These are phyloP conservation scores for Pochonia chlamydosporia DNA, from an alignment of 2,329 filamentous ascomycete genomes.

Conservation along the genomic window DNA sequence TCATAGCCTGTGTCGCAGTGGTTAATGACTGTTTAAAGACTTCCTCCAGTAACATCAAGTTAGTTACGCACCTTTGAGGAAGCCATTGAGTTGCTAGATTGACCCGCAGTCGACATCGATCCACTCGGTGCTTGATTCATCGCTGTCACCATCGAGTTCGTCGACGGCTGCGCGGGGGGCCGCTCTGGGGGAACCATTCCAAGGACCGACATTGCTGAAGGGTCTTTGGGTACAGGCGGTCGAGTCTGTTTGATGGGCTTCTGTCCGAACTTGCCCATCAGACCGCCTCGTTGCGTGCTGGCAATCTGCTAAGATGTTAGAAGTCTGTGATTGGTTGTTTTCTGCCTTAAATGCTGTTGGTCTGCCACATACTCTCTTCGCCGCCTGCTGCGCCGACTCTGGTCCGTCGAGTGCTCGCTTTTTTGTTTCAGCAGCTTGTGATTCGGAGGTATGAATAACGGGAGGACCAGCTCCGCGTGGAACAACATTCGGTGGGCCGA, in stretches of 20 bases:
- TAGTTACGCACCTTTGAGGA: slow-evolving; percentile 14
- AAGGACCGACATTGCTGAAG: slow-evolving; percentile 47
- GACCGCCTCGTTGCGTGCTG: slow-evolving; percentile 22
- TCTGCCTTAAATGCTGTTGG: not conserved
- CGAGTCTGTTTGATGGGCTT: slow-evolving; percentile 21
- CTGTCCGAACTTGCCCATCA: slow-evolving; percentile 31
- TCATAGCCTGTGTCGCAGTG: not conserved
- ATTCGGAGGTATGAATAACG: slow-evolving; percentile 31
- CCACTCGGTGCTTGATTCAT: slow-evolving; percentile 15
- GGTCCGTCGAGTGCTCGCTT: slow-evolving; percentile 38
- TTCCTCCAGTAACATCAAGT: not conserved
- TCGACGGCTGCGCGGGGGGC: slow-evolving; percentile 23
- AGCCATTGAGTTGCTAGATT: slow-evolving; percentile 11
- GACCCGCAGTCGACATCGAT: slow-evolving; percentile 13
- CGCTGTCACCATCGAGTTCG: slow-evolving; percentile 9
- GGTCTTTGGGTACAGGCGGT: slow-evolving; percentile 35
- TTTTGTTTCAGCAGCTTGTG: slow-evolving; percentile 23
- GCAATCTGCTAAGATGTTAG: slow-evolving; percentile 25
- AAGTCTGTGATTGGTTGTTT: slow-evolving; percentile 3
- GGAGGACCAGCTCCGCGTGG: slow-evolving; percentile 27
- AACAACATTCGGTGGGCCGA: slow-evolving; percentile 8
- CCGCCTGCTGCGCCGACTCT: slow-evolving; percentile 22
- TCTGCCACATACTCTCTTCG: slow-evolving; percentile 35
- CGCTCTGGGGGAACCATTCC: slow-evolving; percentile 41
- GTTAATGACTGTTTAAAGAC: not conserved